Evolutionary conservation across 495 filamentous ascomycete species (phyloP).

Genomic region (Hypoxylon fragiforme): DNA sequence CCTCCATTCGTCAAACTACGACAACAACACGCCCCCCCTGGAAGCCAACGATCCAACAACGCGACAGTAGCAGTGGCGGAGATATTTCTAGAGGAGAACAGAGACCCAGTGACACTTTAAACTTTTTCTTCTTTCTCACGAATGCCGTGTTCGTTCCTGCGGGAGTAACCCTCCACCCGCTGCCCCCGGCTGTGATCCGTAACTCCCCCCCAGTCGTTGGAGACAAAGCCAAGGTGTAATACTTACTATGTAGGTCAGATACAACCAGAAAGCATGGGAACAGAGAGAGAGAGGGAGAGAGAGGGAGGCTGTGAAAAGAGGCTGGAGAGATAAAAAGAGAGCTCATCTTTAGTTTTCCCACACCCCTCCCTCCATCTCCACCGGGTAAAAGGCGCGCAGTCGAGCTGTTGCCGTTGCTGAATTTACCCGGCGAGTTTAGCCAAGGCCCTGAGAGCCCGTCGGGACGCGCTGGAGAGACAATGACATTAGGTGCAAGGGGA

Average conservation of each 20-base stretch:
- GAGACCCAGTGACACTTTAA: neutral
- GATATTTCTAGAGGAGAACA: conserved; percentile 13
- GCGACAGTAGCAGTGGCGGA: conserved; percentile 27
- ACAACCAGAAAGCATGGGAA: conserved; percentile 2
- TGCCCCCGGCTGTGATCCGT: conserved; percentile 26
- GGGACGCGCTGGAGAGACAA: conserved; percentile 5
- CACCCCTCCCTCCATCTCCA: neutral
- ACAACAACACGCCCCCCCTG: no score
- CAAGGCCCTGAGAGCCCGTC: conserved; percentile 30
- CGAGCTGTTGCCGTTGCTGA: conserved; percentile 19
- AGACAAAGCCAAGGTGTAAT: conserved; percentile 5
- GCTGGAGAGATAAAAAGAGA: neutral
- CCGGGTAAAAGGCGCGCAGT: conserved; percentile 33
- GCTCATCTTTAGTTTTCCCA: neutral
- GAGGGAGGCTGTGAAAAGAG: conserved; percentile 5
- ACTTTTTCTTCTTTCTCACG: conserved; percentile 12
- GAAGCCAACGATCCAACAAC: no score
- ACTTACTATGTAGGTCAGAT: no score
- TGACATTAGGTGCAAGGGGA: neutral
- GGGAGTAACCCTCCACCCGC: conserved; percentile 27
- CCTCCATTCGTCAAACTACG: conserved; percentile 17
- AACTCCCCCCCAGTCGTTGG: conserved; percentile 18
- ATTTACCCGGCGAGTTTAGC: conserved; percentile 28
- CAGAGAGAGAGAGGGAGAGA: neutral
- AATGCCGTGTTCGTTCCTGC: conserved; percentile 27